These are phyloP conservation scores for Wickerhamomyces ciferrii DNA, from an alignment of 805 yeast genomes.

Conservation along the genomic window DNA sequence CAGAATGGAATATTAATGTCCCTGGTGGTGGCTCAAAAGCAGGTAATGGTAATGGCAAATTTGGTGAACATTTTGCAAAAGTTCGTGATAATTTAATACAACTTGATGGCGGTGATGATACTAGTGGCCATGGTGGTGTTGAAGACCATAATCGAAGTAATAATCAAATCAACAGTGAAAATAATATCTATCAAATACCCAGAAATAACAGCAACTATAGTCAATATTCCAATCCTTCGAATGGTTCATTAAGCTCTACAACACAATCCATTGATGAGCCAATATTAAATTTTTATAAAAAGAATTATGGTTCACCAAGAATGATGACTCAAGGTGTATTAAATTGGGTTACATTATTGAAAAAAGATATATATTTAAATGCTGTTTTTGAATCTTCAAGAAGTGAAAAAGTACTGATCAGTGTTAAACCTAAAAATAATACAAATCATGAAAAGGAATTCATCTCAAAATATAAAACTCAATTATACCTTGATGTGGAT, in stretches of 20 bases:
- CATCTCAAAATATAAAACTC: background rate
- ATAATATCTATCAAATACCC: no score
- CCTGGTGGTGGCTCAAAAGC: background rate
- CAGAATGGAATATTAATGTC: slow-evolving; percentile 14
- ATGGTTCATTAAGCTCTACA: no score
- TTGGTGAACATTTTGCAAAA: background rate
- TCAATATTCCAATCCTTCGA: no score
- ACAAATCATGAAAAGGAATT: background rate
- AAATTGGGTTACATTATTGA: slow-evolving; percentile 19
- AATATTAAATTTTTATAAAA: slow-evolving; percentile 9
- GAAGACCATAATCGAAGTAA: no score
- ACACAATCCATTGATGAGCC: no score
- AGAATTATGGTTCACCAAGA: slow-evolving; percentile 3
- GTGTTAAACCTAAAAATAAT: background rate
- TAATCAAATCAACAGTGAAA: no score
- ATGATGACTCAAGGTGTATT: slow-evolving; percentile 16
- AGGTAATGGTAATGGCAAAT: background rate
- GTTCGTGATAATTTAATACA: background rate
- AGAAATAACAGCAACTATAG: no score
- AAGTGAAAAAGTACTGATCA: background rate
- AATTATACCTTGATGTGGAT: background rate
- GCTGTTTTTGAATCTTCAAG: slow-evolving; percentile 8
- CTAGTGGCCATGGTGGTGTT: no score
- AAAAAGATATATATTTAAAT: slow-evolving; percentile 19
- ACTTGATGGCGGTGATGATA: no score